Base-by-base conservation (phyloP, 768 basidiomycete species). In the Xerocomus brunneocitrinus region DNA sequence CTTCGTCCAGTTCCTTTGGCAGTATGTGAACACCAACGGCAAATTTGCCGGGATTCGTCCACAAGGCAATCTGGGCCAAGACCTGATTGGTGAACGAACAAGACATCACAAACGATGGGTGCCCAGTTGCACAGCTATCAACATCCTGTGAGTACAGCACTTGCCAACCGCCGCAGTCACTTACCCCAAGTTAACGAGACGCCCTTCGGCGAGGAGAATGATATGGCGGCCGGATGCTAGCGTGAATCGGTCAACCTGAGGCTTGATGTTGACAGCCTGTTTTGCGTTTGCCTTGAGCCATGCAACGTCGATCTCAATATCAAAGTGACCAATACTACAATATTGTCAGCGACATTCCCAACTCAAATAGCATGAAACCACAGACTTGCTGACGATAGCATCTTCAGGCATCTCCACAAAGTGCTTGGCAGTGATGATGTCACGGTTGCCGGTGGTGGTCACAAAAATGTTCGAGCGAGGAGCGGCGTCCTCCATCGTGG, bases 81-180 rank as follows among this genome's bases (percentile, higher is more conserved):
- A 94, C 91, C 75, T 99, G 97, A 82, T 99, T 99, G 69, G 92
- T 76, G 80, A 99, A 99, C 40, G 97, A 99, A 80, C 95, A 98
- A 16, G 95, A 98, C 97, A 99, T 99, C 76, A 99, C 97, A 74
- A 95, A 98, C 41, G 95, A 98, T 34, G 97, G 95, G 75, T 99
- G 95, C 53, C 95, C 95, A 62, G 95, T 98, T 38, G 93, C 95
- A 73, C 95, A 98, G 50, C 87, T 89, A 47, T 47, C 43, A 8
- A 59, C 8, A 16, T 19, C 51, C 9, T 32, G 40, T 59, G 43
- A 60, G 58, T 55, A 32, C 27, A n/a, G 32, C 40, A 12, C 48
- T 4, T 5, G 24, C 5, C 10, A 0, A 27, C 9, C 35, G 7
- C 5, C 34, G 14, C 25, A 35, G 6, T 27, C 45, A 71, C 81